These are phyloP conservation scores for Dichotomocladium elegans DNA, from an alignment of 371 early-diverging fungal genomes.

Conservation along the genomic window DNA sequence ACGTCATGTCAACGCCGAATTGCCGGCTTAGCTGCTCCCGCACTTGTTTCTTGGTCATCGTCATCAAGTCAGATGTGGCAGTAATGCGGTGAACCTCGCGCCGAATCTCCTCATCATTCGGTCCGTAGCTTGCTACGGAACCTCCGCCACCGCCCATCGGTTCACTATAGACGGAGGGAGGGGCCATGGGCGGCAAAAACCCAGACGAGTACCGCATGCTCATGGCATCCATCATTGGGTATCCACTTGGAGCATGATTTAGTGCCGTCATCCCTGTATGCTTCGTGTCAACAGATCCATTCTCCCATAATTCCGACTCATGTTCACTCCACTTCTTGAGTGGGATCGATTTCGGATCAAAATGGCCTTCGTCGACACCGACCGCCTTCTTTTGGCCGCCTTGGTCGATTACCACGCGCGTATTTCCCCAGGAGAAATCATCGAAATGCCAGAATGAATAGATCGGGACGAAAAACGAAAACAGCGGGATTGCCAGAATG, in stretches of 20 bases:
- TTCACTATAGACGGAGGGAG: slow-evolving; percentile 8
- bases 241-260: neutral
- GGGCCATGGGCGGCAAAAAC: neutral
- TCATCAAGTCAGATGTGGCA: slow-evolving; percentile 70
- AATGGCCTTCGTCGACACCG: slow-evolving; percentile 36
- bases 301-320: slow-evolving; percentile 64
- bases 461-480: slow-evolving; percentile 75
- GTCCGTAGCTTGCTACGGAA: too few relatives aligned
- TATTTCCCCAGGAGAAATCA: slow-evolving; percentile 97
- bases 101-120: slow-evolving; percentile 73
- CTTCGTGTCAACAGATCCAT: slow-evolving; percentile 50
- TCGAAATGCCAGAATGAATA: slow-evolving; percentile 96
- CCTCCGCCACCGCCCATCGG: neutral
- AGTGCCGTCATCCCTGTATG: slow-evolving; percentile 13
- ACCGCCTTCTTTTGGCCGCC: slow-evolving; percentile 64
- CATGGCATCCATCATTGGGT: neutral
- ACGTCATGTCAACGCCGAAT: slow-evolving; percentile 78
- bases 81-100: slow-evolving; percentile 72
- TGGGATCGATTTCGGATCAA: slow-evolving; percentile 48
- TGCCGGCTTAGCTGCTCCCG: slow-evolving; percentile 71
- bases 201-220: slow-evolving; percentile 3
- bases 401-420: slow-evolving; percentile 78
- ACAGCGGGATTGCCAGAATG: slow-evolving; percentile 78
- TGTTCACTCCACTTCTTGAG: slow-evolving; percentile 87
- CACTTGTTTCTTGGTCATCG: slow-evolving; percentile 83